Evolutionary conservation across 2,329 filamentous ascomycete genomes (phyloP), one percentile per base, ranked within the genome.

Genomic region (Thielaviopsis euricoi): DNA sequence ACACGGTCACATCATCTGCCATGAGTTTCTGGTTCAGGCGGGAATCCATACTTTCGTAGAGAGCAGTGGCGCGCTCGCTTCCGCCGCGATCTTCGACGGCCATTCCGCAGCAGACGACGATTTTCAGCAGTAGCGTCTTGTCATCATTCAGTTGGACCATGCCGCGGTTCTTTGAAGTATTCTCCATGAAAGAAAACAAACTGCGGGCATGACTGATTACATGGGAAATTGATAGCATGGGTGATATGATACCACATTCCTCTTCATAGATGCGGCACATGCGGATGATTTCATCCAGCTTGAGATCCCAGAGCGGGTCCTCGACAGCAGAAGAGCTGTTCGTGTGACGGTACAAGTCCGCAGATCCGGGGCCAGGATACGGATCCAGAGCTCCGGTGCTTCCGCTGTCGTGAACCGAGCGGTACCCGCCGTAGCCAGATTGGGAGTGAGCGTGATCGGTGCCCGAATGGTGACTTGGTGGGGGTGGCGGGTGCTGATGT

Each of bases 191-290:
- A 0, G 79, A 75, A 58, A 83, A 84, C 1, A 95, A 72, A 60
- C 77, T 76, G 61, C 79, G 82, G 6, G 84, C 83, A 67, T 95
- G 86, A 6, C 75, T 73, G 43, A 87, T 82, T 46, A 94, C 73
- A 49, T 77, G 76, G 49, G 86, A 80, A 40, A 95, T 85, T 63
- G 87, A 80, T 52, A 95, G 69, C 3, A 95, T 80, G 0, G 91
- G 91, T 67, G 95, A 95, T 88, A 95, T 94, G 65, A 91, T 80
- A 50, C 88, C 88, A 65, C 94, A 84, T 67, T 96, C 90, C 64
- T 96, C 89, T 63, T 95, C 87, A 66, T 93, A 91, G 0, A 94
- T 74, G 15, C 80, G 77, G 63, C 87, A 88, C 15, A 96, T 71
- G 1, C 88, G 81, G 21, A 91, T 69, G 65, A 93, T 87, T 66